Evolutionary conservation across 225 moss, liverwort and hornwort genomes (phyloP).

Genomic region (Takakia lepidozioides): DNA sequence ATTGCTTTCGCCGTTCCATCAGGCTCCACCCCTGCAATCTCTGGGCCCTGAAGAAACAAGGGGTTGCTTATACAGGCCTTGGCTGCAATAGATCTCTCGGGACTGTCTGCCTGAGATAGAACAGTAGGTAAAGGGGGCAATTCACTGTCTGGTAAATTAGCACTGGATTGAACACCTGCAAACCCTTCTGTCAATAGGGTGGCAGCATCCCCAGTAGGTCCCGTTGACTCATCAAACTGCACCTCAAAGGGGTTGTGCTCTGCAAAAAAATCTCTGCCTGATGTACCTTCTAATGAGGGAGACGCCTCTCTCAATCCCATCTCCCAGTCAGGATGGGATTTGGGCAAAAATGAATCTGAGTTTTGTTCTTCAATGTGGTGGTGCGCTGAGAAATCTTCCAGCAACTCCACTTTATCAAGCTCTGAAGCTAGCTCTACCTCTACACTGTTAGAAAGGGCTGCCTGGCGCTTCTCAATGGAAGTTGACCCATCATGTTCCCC

Average conservation of each 20-base stretch:
- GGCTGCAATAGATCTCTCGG: constrained; percentile 19
- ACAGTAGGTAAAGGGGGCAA: constrained; percentile 3
- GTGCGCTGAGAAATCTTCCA: constrained; percentile 51
- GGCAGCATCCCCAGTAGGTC: constrained; percentile 19
- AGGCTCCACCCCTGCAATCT: constrained; percentile 76
- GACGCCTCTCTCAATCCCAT: constrained; percentile 21
- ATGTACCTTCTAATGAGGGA: constrained; percentile 28
- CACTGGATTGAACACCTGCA: constrained; percentile 14
- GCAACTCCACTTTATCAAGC: constrained; percentile 63
- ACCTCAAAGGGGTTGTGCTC: constrained; percentile 26
- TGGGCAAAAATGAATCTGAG: not conserved
- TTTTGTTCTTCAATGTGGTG: constrained; percentile 28
- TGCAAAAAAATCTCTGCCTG: constrained; percentile 20
- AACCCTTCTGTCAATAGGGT: no score
- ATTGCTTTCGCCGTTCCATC: constrained; percentile 77
- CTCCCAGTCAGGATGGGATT: constrained; percentile 26
- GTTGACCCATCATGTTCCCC: constrained; percentile 12
- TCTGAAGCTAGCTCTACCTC: constrained; percentile 49
- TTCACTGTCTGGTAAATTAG: no score
- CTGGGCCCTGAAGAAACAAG: not conserved
- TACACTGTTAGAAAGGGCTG: constrained; percentile 36
- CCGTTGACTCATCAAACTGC: constrained; percentile 24
- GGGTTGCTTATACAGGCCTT: constrained; percentile 52
- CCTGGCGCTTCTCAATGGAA: constrained; percentile 19
- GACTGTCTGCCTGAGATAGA: constrained; percentile 16